Conservation (phyloP, 2,329 filamentous ascomycete genomes). For the Aureobasidium sp. region DNA sequence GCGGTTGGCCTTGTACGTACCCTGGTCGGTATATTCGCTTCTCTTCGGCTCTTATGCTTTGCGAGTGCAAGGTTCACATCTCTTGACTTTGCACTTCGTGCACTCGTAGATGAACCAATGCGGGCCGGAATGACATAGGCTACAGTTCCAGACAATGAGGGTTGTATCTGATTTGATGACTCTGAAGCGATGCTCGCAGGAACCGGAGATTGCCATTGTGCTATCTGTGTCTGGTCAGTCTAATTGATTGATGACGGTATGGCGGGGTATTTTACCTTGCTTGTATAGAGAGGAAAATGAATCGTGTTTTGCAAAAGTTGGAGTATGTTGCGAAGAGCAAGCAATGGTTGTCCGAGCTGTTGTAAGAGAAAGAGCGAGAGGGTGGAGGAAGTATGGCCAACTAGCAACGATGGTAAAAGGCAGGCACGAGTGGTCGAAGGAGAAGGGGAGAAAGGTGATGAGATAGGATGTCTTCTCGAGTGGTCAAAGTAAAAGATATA, state of each 20-base stretch:
- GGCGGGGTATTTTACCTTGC: constrained; percentile 1
- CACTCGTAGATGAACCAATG: constrained; percentile 47
- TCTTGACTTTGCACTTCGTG: constrained; percentile 44
- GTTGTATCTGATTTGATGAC: constrained; percentile 47
- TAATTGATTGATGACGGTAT: neutral
- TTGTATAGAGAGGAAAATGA: neutral
- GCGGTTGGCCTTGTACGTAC: neutral
- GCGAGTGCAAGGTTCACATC: constrained; percentile 40
- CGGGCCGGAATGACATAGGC: constrained; percentile 44
- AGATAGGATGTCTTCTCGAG: neutral
- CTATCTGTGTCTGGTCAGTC: constrained; percentile 1
- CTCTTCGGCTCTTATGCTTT: constrained; percentile 31
- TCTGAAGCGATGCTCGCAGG: constrained; percentile 43
- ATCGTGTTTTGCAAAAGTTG: neutral
- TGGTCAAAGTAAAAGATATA: constrained; percentile 13
- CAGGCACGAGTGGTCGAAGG: constrained; percentile 1
- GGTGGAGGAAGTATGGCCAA: neutral
- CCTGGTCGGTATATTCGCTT: neutral
- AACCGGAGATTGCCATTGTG: constrained; percentile 41
- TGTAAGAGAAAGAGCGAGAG: neutral
- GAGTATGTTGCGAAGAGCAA: neutral
- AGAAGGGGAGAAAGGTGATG: neutral
- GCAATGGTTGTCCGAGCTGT: neutral
- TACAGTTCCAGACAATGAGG: constrained; percentile 46
- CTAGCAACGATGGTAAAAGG: neutral